Percentiles rank a stretch among this genome's conserved stretches.
Conservation (phyloP, 371 early-diverging fungal genomes). For the Rhizopus microsporus region DNA sequence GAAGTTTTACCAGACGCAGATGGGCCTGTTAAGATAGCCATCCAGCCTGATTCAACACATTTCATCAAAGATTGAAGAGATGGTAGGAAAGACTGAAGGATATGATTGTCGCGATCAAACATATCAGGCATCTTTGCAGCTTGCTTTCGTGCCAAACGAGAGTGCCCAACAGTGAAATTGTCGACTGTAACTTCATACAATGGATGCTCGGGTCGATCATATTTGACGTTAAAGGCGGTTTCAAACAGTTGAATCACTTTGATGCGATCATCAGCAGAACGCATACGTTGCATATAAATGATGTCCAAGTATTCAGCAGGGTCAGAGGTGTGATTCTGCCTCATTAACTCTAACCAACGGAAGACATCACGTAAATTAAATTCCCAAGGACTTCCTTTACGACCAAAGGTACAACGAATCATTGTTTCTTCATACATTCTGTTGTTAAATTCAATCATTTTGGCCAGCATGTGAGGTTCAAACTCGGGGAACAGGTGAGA, state of each 20-base stretch:
- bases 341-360: slow-evolving; percentile 90
- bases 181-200: slow-evolving; percentile 44
- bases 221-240: slow-evolving; percentile 60
- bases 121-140: slow-evolving; percentile 14
- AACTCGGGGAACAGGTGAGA: slow-evolving; percentile 68
- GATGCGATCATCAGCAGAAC: slow-evolving; percentile 77
- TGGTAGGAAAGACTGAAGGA: slow-evolving; percentile 70
- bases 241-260: slow-evolving; percentile 66
- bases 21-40: slow-evolving; percentile 91
- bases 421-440: slow-evolving; percentile 85
- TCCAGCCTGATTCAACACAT: slow-evolving; percentile 89
- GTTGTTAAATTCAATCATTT: slow-evolving; percentile 89
- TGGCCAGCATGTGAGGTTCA: slow-evolving; percentile 45
- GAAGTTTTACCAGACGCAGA: slow-evolving; percentile 89
- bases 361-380: slow-evolving; percentile 97
- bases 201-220: slow-evolving; percentile 44
- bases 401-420: slow-evolving; percentile 78
- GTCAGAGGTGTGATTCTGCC: slow-evolving; percentile 46
- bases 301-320: slow-evolving; percentile 80
- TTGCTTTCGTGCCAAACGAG: slow-evolving; percentile 56
- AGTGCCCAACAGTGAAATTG: slow-evolving; percentile 67
- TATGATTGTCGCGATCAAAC: slow-evolving; percentile 52
- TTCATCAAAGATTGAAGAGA: slow-evolving; percentile 81
- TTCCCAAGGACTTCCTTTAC: slow-evolving; percentile 95
- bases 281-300: slow-evolving; percentile 89